Conservation (phyloP, 345 rosid genomes). For the Punica granatum region DNA sequence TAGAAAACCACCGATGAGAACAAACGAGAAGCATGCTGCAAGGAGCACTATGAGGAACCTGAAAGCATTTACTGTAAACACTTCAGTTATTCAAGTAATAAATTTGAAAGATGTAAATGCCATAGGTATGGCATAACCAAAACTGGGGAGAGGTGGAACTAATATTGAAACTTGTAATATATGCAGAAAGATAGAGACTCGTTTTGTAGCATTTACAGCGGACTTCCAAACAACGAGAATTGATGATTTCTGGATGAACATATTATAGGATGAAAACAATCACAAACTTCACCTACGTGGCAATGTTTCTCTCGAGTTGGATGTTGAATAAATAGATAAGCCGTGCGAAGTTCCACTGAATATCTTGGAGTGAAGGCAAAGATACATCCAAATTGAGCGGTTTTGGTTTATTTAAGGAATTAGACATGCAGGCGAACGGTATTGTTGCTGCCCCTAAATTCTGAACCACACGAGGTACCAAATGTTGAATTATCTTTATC, state of each 20-base stretch:
- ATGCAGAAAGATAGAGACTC: not conserved
- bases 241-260: not conserved
- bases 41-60: conserved; percentile 85
- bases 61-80: conserved; percentile 4
- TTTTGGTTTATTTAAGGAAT: conserved; percentile 63
- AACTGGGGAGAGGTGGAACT: not conserved
- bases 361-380: conserved; percentile 61
- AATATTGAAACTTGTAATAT: not conserved
- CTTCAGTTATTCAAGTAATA: not conserved
- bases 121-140: not conserved
- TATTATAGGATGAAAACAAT: not conserved
- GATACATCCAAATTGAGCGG: conserved; percentile 73
- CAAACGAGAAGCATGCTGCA: conserved; percentile 73
- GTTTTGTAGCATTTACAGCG: not conserved
- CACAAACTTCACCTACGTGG: conserved; percentile 60
- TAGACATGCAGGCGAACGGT: conserved; percentile 76
- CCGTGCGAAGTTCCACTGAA: conserved; percentile 67
- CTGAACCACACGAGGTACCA: conserved; percentile 27
- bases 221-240: not conserved
- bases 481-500: conserved; percentile 27
- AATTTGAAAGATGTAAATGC: not conserved
- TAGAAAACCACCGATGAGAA: conserved; percentile 72
- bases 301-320: conserved; percentile 85
- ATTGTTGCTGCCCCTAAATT: conserved; percentile 26
- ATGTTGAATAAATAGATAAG: conserved; percentile 74